Evolutionary conservation across 2,329 filamentous ascomycete species (phyloP), one percentile per base, ranked within the genome.

Genomic region (Trichothecium sympodiale): DNA sequence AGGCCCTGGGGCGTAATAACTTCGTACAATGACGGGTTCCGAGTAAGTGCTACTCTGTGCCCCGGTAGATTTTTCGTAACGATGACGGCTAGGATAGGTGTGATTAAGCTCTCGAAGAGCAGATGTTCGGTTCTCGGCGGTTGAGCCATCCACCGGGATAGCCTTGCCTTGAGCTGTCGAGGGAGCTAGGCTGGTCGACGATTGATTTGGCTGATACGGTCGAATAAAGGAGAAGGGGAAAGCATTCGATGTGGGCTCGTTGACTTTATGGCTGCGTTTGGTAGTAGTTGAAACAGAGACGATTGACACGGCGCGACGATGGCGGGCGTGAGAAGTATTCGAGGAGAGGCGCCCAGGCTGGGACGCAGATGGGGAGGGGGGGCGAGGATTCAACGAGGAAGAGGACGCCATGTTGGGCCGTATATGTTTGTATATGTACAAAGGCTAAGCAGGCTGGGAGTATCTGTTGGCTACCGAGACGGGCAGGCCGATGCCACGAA

Each of bases 11-110:
- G 70, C 67, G 30, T 71, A 74, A 49, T 80, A 79, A 33, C 74
- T 79, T 39, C 74, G 67, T 17, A 80, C 76, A 28, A 80, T 70
- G 38, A 80, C 73, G n/a, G 76, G 76, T 42, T 78, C 73, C 3
- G 71, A 77, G 48, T 74, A 77, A 28, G 73, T 77, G 43, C 63
- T 72, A 54, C 59, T 74, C 47, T 69, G 62, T 14, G 73, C 65
- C 9, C 69, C 67, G 10, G 67, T 66, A 17, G 70, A 71, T 52
- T 74, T 71, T 40, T 69, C 60, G 59, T 71, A 74, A 43, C 64
- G 67, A 49, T 71, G 71, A 31, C 67, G 65, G 34, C 67, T 71
- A 5, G 72, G 70, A 39, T 71, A 74, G 45, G 67, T 68, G 47
- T 58, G 65, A 53, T 73, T 78, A 41, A 78, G 60, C 50, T 76